Evolutionary conservation across 2,329 filamentous ascomycete species (phyloP).

Genomic region (Coniochaeta prunicola): DNA sequence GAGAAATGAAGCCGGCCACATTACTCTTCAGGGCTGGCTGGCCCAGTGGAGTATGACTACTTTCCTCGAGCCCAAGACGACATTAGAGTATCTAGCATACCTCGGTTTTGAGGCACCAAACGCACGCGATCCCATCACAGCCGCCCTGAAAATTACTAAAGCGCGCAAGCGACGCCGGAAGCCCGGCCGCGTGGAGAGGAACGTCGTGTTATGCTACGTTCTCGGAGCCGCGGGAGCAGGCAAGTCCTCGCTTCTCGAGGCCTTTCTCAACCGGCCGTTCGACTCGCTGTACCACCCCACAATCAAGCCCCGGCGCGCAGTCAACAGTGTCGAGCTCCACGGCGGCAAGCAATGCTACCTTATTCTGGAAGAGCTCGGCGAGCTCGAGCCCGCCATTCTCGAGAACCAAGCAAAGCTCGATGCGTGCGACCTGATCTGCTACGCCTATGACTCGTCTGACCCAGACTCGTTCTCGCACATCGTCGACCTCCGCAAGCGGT

Average conservation of each 20-base stretch:
- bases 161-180: constrained; percentile 76
- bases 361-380: constrained; percentile 89
- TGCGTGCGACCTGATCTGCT: constrained; percentile 89
- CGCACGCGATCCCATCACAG: constrained; percentile 67
- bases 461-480: constrained; percentile 94
- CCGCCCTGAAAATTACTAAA: constrained; percentile 88
- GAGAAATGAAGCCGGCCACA: constrained; percentile 87
- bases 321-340: constrained; percentile 93
- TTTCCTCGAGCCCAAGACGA: constrained; percentile 90
- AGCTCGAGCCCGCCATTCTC: constrained; percentile 88
- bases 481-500: constrained; percentile 68
- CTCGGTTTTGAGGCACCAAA: constrained; percentile 84
- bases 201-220: constrained; percentile 90
- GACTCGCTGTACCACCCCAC: constrained; percentile 80
- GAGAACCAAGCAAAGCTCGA: constrained; percentile 89
- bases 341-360: constrained; percentile 96
- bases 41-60: constrained; percentile 99
- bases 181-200: constrained; percentile 81
- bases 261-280: constrained; percentile 86
- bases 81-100: constrained; percentile 91
- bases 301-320: constrained; percentile 86
- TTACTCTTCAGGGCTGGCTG: constrained; percentile 95
- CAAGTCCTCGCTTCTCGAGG: constrained; percentile 84
- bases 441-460: constrained; percentile 93
- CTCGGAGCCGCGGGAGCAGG: constrained; percentile 79